Evolutionary conservation across 31 red algal genomes (phyloP).

Genomic region (Endocladia muricata): DNA sequence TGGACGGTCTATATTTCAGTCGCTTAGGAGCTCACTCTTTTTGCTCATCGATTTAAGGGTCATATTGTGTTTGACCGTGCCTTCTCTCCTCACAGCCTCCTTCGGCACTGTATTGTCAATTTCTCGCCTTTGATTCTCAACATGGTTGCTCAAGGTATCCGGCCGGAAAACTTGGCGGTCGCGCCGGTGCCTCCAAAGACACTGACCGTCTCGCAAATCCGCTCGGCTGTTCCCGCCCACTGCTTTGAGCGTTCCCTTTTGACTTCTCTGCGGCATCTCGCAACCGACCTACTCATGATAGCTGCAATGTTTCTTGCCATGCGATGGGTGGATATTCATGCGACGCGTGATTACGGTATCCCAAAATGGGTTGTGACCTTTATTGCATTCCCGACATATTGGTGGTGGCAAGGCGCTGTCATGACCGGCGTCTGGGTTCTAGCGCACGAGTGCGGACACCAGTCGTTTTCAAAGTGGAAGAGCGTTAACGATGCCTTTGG

Average conservation of each 20-base stretch:
- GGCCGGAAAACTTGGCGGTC: constrained; percentile 32
- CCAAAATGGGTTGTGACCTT: constrained; percentile 28
- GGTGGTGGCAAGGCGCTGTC: constrained; percentile 88
- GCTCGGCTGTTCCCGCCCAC: constrained; percentile 70
- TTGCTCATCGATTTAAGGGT: too few species aligned
- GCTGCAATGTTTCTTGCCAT: constrained; percentile 47
- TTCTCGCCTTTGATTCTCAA: too few species aligned
- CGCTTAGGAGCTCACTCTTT: too few species aligned
- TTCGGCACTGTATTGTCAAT: too few species aligned
- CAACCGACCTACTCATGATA: constrained; percentile 56
- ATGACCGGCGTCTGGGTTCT: constrained; percentile 95
- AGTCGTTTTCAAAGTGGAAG: constrained; percentile 79
- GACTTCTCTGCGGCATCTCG: constrained; percentile 63
- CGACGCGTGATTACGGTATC: not conserved
- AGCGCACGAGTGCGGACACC: constrained; percentile 97
- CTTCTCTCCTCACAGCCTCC: too few species aligned
- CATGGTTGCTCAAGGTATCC: constrained; percentile 44
- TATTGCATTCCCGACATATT: constrained; percentile 75
- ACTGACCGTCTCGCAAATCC: constrained; percentile 63
- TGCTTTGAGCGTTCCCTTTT: constrained; percentile 79
- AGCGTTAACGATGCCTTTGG: constrained; percentile 84
- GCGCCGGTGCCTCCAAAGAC: constrained; percentile 47
- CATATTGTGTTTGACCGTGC: too few species aligned
- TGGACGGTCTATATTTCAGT: too few species aligned
- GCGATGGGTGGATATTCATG: constrained; percentile 35